Base-by-base conservation (phyloP, 352 stramenopile species). In the Globisporangium recalcitrans region DNA sequence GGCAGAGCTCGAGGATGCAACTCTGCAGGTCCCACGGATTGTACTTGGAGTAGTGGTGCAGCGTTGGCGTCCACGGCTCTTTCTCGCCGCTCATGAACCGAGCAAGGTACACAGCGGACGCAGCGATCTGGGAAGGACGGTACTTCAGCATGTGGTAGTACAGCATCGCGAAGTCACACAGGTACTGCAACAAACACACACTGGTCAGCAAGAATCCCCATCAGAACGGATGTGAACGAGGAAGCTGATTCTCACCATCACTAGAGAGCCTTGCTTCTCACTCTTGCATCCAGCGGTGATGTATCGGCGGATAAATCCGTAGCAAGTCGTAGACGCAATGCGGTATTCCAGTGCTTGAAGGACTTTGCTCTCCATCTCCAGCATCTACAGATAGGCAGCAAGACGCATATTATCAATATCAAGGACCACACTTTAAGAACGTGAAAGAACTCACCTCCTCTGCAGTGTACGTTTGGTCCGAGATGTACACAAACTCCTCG, bases 401-500 rank as follows among this genome's bases (percentile, higher is more conserved):
- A 44, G 1, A 36, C 32, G 1, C 13, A 34, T n/a, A 58, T 21
- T 4, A 21, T 70, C 26, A 67, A 22, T n/a, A 31, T 19, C 26
- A 57, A 21, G 6, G 66, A 51, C 26, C 32, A 57, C 46, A 21
- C 9, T 53, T 29, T 14, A 53, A 22, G 7, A 4, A n/a, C n/a
- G 58, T 29, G 31, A 36, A 29, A n/a, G 32, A 4, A 64, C 69
- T 3, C 67, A 91, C 82, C 81, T 91, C 77, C 52, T 90, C 77
- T 6, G 77, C 71, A 21, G 84, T 96, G 73, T 99, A 99, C 19
- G 96, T 97, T 66, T 97, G 82, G 71, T 99, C 95, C 2, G 93
- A 98, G 62, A 99, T 98, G 79, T 98, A 98, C 5, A 98, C 95
- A 73, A 96, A 98, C 60, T 99, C 97, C 53, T 95, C 83, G 55